phyloP scores from a whole-genome alignment of 1,139 yeast species.

The Suhomyces ambrosiae region DNA sequence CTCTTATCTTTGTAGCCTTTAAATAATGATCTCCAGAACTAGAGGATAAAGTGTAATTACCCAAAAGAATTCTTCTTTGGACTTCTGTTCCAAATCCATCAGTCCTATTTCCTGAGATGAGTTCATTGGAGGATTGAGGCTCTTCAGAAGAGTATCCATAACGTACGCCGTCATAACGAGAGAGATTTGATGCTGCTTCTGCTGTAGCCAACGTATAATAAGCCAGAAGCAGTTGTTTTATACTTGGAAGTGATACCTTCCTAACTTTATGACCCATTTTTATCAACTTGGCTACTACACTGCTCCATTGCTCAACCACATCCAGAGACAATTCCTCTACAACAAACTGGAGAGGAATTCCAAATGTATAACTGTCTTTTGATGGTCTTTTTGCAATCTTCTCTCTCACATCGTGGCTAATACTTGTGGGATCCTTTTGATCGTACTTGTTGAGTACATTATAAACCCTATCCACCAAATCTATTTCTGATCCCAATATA shows the following conservation, averaged over 20 bases:
- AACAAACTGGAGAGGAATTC: constrained; percentile 69
- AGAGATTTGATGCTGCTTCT: constrained; percentile 89
- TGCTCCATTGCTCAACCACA: constrained; percentile 50
- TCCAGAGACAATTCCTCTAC: constrained; percentile 55
- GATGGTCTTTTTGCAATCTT: constrained; percentile 17
- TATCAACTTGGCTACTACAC: constrained; percentile 39
- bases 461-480: constrained; percentile 51
- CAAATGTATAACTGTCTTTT: constrained; percentile 37
- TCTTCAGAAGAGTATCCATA: constrained; percentile 57
- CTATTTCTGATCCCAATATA: constrained; percentile 56
- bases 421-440: constrained; percentile 76
- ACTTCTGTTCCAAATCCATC: constrained; percentile 80
- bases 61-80: constrained; percentile 76
- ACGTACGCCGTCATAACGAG: constrained; percentile 87
- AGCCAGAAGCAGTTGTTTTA: constrained; percentile 70
- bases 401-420: constrained; percentile 42
- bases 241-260: constrained; percentile 69
- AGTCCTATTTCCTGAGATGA: constrained; percentile 62
- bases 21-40: constrained; percentile 76
- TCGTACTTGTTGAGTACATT: constrained; percentile 61
- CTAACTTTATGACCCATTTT: constrained; percentile 56
- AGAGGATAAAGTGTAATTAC: constrained; percentile 82
- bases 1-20: constrained; percentile 72
- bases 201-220: constrained; percentile 90
- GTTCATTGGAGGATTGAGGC: constrained; percentile 28